These are phyloP conservation scores for Plantago major DNA, from an alignment of 257 asterid species.

Conservation along the genomic window DNA sequence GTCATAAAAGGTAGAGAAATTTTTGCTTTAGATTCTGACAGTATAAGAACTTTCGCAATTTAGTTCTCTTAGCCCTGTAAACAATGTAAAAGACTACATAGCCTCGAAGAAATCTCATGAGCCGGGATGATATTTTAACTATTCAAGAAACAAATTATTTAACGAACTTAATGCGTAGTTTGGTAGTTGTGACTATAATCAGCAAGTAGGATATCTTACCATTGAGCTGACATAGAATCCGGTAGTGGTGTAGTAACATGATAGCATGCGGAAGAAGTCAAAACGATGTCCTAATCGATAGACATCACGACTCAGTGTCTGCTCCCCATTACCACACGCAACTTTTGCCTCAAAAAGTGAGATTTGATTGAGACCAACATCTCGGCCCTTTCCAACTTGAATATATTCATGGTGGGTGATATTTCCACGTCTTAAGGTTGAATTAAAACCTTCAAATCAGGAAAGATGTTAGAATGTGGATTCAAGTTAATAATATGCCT, in stretches of 20 bases:
- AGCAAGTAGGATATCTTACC: conserved; percentile 45
- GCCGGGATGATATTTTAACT: no score
- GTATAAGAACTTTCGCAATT: no score
- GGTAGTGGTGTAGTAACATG: conserved; percentile 71
- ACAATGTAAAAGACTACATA: no score
- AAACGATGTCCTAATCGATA: conserved; percentile 96
- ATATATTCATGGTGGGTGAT: conserved; percentile 90
- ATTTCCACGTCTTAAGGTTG: conserved; percentile 86
- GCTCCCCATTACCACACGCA: conserved; percentile 97
- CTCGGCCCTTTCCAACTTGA: conserved; percentile 95
- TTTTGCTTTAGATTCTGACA: no score
- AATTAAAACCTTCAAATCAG: conserved; percentile 66
- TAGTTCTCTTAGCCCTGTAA: no score
- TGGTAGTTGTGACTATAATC: conserved; percentile 6
- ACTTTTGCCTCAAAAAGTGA: conserved; percentile 97
- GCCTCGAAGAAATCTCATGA: no score
- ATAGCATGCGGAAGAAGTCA: conserved; percentile 95
- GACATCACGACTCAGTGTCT: conserved; percentile 86
- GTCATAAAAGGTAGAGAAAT: no score
- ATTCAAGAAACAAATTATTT: no score
- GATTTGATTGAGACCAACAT: conserved; percentile 94
- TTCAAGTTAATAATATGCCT: not conserved
- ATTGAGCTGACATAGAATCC: conserved; percentile 91
- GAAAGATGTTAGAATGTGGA: conserved; percentile 17
- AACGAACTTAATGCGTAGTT: not conserved